Conservation (phyloP, 2,329 filamentous ascomycete species). For the Trichoderma harzianum region DNA sequence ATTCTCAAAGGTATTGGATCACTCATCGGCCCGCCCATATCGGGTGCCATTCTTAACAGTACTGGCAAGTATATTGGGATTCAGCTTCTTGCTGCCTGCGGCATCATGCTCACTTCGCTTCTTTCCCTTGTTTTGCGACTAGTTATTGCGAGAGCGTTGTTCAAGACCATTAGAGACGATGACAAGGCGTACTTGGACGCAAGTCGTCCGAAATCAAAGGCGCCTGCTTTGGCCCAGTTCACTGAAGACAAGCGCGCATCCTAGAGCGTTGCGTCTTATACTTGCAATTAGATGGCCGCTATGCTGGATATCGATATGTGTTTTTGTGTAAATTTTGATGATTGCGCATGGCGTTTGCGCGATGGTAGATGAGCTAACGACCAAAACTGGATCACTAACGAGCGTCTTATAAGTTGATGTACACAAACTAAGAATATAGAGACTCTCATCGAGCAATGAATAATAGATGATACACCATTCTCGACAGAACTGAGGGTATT, state of each 20-base stretch:
- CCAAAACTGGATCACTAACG: not conserved
- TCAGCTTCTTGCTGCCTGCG: constrained; percentile 25
- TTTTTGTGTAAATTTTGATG: not conserved
- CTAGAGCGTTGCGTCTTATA: not conserved
- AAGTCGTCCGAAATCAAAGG: not conserved
- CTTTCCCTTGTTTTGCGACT: constrained; percentile 21
- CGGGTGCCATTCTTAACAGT: constrained; percentile 34
- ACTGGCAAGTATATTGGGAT: constrained; percentile 25
- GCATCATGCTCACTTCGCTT: constrained; percentile 25
- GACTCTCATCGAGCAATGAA: not conserved
- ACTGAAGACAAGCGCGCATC: not conserved
- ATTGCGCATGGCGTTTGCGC: not conserved
- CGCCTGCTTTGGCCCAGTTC: not conserved
- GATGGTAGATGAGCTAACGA: not conserved
- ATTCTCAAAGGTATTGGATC: constrained; percentile 36
- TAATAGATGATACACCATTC: not conserved
- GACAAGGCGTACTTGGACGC: constrained; percentile 6
- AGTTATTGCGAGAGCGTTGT: constrained; percentile 19
- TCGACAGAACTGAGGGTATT: not conserved
- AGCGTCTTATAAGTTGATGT: not conserved
- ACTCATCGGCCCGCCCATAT: constrained; percentile 38
- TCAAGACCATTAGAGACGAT: constrained; percentile 13
- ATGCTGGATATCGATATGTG: not conserved
- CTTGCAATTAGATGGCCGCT: not conserved
- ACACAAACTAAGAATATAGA: not conserved